Evolutionary conservation across 2,329 filamentous ascomycete species (phyloP).

Genomic region (Xylariaceae sp.): DNA sequence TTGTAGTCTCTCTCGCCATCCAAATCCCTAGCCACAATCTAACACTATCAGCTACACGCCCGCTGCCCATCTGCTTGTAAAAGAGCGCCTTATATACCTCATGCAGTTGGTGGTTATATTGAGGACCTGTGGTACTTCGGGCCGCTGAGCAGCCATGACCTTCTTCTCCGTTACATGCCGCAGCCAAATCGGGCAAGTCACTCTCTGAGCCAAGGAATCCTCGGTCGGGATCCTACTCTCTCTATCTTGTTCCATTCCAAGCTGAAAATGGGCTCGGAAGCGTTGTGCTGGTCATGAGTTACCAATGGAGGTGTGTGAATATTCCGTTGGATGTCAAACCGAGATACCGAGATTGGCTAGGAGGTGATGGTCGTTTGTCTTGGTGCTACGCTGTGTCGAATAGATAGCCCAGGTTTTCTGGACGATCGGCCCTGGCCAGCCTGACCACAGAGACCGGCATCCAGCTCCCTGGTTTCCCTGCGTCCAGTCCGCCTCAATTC

Average conservation of each 20-base stretch:
- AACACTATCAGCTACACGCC: no score
- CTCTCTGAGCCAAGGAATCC: conserved; percentile 2
- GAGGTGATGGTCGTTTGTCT: neutral
- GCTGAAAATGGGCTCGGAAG: neutral
- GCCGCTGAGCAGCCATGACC: neutral
- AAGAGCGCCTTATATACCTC: no score
- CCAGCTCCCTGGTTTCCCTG: neutral
- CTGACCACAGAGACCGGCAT: neutral
- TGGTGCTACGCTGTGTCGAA: neutral
- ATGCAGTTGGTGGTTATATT: no score
- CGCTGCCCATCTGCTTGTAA: no score
- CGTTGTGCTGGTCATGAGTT: neutral
- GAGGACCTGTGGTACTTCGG: conserved; percentile 1
- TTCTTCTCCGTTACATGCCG: conserved; percentile 6
- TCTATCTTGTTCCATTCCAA: neutral
- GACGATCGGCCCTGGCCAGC: neutral
- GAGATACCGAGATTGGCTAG: neutral
- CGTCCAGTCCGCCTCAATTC: conserved; percentile 5
- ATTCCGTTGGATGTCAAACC: neutral
- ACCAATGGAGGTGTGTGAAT: neutral
- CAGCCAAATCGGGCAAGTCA: conserved; percentile 17
- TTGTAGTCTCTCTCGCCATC: no score
- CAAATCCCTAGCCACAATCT: no score
- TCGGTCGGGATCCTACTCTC: neutral
- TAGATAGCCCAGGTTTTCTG: neutral